Evolutionary conservation across 2,329 filamentous ascomycete species (phyloP), one percentile per base, ranked within the genome.

Genomic region (Sarocladium strictum): DNA sequence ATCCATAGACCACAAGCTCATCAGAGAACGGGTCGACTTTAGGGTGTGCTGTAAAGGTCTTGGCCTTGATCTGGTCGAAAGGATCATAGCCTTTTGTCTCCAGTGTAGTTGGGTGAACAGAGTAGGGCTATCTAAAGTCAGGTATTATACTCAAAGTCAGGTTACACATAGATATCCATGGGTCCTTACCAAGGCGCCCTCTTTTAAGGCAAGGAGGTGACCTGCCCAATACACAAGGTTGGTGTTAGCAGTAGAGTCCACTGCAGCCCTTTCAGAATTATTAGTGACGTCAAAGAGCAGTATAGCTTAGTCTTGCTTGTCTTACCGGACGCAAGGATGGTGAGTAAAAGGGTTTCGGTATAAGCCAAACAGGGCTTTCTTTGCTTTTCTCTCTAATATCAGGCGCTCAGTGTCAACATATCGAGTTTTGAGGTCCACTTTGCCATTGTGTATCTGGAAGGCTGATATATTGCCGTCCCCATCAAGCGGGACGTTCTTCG

Each of bases 331-430:
- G 35, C 62, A 66, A 2, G 65, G 64, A 53, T 67, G 61, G 58
- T 72, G 67, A 2, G 69, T 71, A 56, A 60, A 71, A 17, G 63
- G 67, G 54, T 73, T 73, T 21, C 71, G 66, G 49, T 73, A 74
- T 43, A 69, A 69, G 0, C 71, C 69, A 58, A 63, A 56, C 1
- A 73, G 50, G 0, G 68, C 64, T 2, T 64, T 61, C n/a, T 65
- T 58, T 0, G 72, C 71, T 33, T 68, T 61, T 4, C 69, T 57
- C 55, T 76, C 73, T 0, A 66, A 62, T 2, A 62, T 57, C 27
- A 71, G 72, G 37, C 71, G 70, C 38, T 75, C 72, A 0, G 72
- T 76, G 23, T 68, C 61, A 2, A 76, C 67, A 43, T 69, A 75
- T 12, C 62, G 61, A 19, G 69, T 64, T 54, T 66, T 66, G 57